Evolutionary conservation across 1,284 basidiomycete species (phyloP), one percentile per base, ranked within the genome.

Genomic region (Fomes fomentarius): DNA sequence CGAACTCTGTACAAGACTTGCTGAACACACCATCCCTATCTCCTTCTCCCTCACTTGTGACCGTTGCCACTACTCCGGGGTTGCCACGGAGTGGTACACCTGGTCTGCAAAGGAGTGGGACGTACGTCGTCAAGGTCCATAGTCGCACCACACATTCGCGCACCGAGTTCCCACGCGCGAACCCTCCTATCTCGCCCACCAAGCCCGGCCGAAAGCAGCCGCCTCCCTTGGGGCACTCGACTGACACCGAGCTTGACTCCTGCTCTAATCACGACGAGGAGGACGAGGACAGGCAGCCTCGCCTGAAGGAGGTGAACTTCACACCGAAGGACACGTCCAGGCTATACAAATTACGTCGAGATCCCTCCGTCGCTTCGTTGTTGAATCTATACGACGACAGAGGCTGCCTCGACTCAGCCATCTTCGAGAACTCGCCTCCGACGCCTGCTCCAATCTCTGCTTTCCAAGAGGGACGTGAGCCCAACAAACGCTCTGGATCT

Each of bases 291-390:
- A 58, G 42, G 56, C 38, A 25, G 7, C 69, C 31, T 21, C 63
- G 47, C 4, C 47, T 64, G 66, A 70, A 58, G 51, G 66, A 68
- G 14, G 62, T 64, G 15, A 67, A 68, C 26, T 71, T 68, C 65
- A 78, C 63, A 58, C 75, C 86, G 11, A 77, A 79, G 42, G 82
- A 83, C 57, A 69, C 73, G 60, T 79, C 71, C 51, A 80, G 84
- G 15, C 73, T 87, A 5, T 69, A 79, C n/a, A 72, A 78, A 15
- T 76, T 91, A 40, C 84, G 84, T 43, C 82, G 83, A 39, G 89
- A 91, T 56, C 88, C 89, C 4, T 92, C 89, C 17, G 86, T 91
- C 30, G 85, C 77, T 8, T 90, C 85, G 59, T 71, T 91, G 25
- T 70, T 91, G 26, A 76, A 83, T 50, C 74, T 89, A 63, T 91